Evolutionary conservation across 305 asterid genomes (phyloP).

Genomic region (Solanum hybrid): DNA sequence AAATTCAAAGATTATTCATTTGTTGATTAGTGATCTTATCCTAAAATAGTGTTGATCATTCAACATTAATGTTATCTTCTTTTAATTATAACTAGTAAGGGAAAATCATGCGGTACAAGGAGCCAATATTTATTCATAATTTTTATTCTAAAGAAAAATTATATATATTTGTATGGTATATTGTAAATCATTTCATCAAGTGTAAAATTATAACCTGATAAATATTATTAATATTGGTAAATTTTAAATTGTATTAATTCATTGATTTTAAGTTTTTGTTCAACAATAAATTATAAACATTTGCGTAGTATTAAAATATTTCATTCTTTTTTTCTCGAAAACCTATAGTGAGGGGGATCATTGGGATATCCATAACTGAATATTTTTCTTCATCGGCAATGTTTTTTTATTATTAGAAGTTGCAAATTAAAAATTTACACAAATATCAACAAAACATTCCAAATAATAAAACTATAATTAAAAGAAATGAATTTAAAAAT

Average conservation of each 20-base stretch:
- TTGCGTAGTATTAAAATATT: background rate
- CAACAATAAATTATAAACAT: background rate
- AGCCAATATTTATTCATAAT: too few species aligned
- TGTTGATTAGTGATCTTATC: background rate
- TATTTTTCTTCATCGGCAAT: background rate
- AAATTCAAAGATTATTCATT: background rate
- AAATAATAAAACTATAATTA: too few species aligned
- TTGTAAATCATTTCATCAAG: background rate
- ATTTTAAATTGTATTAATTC: background rate
- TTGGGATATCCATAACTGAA: background rate
- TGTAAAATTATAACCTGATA: background rate
- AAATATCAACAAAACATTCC: too few species aligned
- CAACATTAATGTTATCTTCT: background rate
- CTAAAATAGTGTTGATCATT: background rate
- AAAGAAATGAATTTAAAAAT: too few species aligned
- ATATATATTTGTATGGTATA: too few species aligned
- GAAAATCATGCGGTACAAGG: background rate
- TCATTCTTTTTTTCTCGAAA: background rate
- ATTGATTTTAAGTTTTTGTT: background rate
- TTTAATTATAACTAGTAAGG: background rate
- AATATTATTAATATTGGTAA: too few species aligned
- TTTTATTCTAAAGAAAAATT: background rate
- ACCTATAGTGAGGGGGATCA: background rate
- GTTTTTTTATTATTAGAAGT: too few species aligned
- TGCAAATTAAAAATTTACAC: background rate